Conservation (phyloP, 2,329 filamentous ascomycete species). For the Chrysoporthe austroafricana region DNA sequence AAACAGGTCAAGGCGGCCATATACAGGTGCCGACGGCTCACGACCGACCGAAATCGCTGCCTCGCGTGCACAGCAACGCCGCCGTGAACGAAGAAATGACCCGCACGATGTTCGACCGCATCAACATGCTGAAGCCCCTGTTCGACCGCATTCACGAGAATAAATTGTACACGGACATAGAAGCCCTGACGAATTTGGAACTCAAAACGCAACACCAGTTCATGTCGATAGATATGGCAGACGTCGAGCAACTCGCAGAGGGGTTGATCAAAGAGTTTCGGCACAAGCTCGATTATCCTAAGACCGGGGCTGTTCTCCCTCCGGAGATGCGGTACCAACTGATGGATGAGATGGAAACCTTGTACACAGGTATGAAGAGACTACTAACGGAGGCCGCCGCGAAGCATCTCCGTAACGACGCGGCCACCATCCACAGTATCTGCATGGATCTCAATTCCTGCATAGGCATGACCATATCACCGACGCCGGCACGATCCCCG, state of each 20-base stretch:
- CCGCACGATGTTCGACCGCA: background rate
- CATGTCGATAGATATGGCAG: background rate
- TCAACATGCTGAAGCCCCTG: constrained; percentile 5
- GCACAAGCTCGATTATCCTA: background rate
- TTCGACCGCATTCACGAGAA: constrained; percentile 3
- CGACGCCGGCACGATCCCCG: background rate
- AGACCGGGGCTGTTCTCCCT: background rate
- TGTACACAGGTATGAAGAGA: background rate
- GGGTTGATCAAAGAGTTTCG: background rate
- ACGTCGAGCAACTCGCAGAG: background rate
- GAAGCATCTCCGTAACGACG: background rate
- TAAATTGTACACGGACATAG: background rate
- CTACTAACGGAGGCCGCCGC: background rate
- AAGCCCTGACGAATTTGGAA: background rate
- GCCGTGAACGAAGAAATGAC: background rate
- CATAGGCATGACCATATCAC: background rate
- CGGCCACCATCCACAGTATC: background rate
- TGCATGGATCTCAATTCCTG: constrained; percentile 6
- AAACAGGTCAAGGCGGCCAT: too few species aligned
- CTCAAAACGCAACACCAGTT: background rate
- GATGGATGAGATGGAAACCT: background rate
- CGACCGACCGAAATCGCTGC: background rate
- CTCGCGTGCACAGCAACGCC: background rate
- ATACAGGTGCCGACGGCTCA: background rate
- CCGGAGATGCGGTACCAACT: background rate